phyloP scores from a whole-genome alignment of 75 land plant genomes.

The Cunninghamia lanceolata region DNA sequence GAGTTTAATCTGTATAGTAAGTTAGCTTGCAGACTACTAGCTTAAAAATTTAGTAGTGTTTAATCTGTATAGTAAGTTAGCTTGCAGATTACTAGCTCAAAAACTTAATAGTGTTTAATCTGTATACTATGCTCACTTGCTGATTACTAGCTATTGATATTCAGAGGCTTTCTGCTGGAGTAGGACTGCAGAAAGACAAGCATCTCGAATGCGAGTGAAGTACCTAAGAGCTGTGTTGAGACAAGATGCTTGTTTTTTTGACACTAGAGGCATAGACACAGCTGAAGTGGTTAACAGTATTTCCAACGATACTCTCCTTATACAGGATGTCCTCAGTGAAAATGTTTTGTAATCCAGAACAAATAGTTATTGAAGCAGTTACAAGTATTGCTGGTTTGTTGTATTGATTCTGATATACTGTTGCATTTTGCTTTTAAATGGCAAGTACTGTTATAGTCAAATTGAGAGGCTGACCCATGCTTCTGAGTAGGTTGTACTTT shows the following conservation, averaged over 20 bases:
- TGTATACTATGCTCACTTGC: no score
- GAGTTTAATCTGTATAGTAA: not conserved
- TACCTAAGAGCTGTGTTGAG: slow-evolving; percentile 32
- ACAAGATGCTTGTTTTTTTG: slow-evolving; percentile 28
- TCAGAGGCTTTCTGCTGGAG: slow-evolving; percentile 36
- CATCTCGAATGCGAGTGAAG: slow-evolving; percentile 14
- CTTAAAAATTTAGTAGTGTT: no score
- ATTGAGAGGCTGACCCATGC: not conserved
- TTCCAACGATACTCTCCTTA: slow-evolving; percentile 14
- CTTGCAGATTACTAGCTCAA: no score
- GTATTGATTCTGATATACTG: not conserved
- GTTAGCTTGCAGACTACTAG: not conserved
- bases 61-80: not conserved
- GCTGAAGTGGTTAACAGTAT: slow-evolving; percentile 25
- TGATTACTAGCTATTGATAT: not conserved
- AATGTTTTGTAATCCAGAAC: slow-evolving; percentile 12
- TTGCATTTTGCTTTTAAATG: not conserved
- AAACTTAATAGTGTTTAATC: not conserved
- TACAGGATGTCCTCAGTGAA: slow-evolving; percentile 35
- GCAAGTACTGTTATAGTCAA: not conserved
- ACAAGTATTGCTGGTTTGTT: not conserved
- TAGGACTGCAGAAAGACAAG: slow-evolving; percentile 31
- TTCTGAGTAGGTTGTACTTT: no score
- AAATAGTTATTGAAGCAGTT: no score
- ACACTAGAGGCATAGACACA: slow-evolving; percentile 7